Base-by-base conservation (phyloP, 345 rosid species). In the Nasturtium officinale region DNA sequence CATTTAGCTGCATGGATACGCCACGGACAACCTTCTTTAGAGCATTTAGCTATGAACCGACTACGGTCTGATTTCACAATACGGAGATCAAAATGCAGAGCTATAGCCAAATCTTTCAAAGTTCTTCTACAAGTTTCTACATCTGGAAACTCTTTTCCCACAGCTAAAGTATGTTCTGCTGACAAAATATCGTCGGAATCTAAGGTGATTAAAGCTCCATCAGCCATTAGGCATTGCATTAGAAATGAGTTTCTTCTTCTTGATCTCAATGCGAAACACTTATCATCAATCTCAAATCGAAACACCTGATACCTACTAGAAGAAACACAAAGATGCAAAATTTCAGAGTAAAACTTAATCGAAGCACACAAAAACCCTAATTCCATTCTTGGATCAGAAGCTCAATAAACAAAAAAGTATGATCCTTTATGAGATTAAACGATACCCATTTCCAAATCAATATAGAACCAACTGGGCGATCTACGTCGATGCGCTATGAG, bases 11-110 rank as follows among this genome's bases (percentile, higher is more conserved):
- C 97, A 82, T 95, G 99, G 63, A 95, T 87, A 70, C 99, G 98
- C 99, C 99, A 95, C 2, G 96, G 97, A 71, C 99, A 95, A 26
- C 99, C 99, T 87, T 90, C 99, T 84, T 87, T 91, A 64, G 99
- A 91, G 83, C 99, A 95, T 80, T 91, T 95, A 76, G 99, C 99
- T 55, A 95, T 95, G 76, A 95, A 95, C 20, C 99, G 83, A 80
- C 99, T 95, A 40, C 98, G 87, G 79, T 91, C 99, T 48, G 99
- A 95, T 85, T 95, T 95, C 42, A 95, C 99, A 60, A 95, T 95
- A 46, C 99, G 87, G 61, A 95, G 92, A 81, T 95, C 98, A 71
- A 95, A 95, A 80, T 95, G 99, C 62, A 91, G 69, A 35, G 99
- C 94, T 78, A 95, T 88, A 26, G 99, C 98, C 71, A 90, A 79